Percentiles rank a stretch among this genome's conserved stretches.
phyloP scores from a whole-genome alignment of 129 eudicot genomes.

The Saussurea involucrata region DNA sequence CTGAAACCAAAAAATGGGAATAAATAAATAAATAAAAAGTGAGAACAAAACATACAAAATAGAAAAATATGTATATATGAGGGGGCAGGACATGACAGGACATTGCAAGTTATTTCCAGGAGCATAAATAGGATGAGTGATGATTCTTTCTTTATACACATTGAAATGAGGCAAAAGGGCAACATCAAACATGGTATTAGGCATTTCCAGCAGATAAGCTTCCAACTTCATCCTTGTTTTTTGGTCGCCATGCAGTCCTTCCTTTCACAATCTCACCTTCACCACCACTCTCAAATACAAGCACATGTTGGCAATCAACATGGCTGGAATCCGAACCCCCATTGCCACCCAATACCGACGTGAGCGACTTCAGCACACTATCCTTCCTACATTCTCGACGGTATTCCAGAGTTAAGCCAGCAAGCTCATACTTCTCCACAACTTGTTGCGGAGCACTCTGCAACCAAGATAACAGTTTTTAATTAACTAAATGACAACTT shows the following conservation, averaged over 20 bases:
- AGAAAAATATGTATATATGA: conserved; percentile 1
- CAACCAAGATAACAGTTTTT: background rate
- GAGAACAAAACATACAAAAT: background rate
- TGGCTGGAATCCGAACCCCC: conserved; percentile 26
- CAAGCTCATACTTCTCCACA: conserved; percentile 84
- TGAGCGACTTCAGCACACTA: conserved; percentile 84
- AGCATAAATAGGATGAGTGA: conserved; percentile 27
- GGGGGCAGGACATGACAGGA: background rate
- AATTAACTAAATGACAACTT: background rate
- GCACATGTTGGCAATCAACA: conserved; percentile 88
- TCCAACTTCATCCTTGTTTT: conserved; percentile 32
- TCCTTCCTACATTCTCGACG: conserved; percentile 91
- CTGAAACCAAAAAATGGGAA: background rate
- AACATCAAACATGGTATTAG: conserved; percentile 7
- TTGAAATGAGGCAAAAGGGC: conserved; percentile 19
- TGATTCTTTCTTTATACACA: conserved; percentile 33
- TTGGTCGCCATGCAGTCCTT: conserved; percentile 83
- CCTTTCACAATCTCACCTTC: conserved; percentile 88
- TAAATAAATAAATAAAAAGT: background rate
- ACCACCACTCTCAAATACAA: conserved; percentile 53
- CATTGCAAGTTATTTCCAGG: conserved; percentile 16
- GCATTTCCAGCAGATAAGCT: conserved; percentile 45
- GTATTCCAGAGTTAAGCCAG: conserved; percentile 85
- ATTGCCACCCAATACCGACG: conserved; percentile 39
- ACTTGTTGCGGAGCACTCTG: conserved; percentile 83